Evolutionary conservation across 129 eudicot species (phyloP).

Genomic region (Apium graveolens): DNA sequence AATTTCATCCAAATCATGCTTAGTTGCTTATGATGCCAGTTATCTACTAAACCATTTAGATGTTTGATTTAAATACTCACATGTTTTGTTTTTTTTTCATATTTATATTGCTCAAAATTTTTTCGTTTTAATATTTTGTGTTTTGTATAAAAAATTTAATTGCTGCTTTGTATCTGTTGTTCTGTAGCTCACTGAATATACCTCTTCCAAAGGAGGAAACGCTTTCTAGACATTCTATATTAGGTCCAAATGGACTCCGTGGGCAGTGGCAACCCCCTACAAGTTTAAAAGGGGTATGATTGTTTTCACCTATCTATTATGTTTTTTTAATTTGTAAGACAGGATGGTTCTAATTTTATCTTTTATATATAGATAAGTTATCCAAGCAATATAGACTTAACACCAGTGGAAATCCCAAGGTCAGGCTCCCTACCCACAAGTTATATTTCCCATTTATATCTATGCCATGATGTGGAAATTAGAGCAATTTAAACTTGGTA

Average conservation of each 20-base stretch:
- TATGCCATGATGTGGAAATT: background rate
- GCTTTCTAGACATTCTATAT: conserved; percentile 79
- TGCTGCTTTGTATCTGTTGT: conserved; percentile 14
- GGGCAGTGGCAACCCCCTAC: conserved; percentile 77
- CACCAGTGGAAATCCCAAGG: conserved; percentile 83
- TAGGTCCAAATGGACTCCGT: conserved; percentile 95
- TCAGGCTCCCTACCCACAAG: conserved; percentile 16
- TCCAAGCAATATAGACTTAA: conserved; percentile 69
- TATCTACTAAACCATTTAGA: background rate
- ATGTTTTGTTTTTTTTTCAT: background rate
- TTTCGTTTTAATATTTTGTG: background rate
- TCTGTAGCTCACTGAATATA: conserved; percentile 44
- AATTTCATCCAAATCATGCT: background rate
- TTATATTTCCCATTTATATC: background rate
- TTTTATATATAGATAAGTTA: conserved; percentile 55
- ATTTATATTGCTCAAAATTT: background rate
- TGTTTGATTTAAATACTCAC: background rate
- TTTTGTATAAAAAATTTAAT: background rate
- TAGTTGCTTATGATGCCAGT: background rate
- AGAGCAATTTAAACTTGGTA: background rate
- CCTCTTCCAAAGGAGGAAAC: conserved; percentile 92
- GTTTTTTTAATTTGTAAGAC: background rate
- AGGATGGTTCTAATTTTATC: conserved; percentile 8
- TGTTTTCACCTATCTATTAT: background rate
- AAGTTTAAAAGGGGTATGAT: conserved; percentile 44